Conservation (phyloP, 2,329 filamentous ascomycete species). For the Scedosporium aurantiacum region DNA sequence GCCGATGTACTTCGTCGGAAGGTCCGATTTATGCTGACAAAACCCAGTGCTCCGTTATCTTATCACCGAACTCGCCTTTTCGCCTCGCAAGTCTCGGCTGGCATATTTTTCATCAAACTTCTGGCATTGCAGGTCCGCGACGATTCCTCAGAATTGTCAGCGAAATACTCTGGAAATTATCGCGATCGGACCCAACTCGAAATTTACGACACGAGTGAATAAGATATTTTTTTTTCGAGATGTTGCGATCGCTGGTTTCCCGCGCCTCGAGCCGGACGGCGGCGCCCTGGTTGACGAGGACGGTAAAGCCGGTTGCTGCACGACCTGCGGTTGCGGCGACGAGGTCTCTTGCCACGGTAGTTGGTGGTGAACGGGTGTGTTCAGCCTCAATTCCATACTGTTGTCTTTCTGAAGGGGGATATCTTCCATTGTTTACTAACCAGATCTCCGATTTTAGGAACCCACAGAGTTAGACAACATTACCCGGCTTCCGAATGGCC, state of each 20-base stretch:
- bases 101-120: not conserved
- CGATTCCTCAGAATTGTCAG: not conserved
- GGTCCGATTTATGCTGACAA: too few species aligned
- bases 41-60: not conserved
- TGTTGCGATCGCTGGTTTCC: slow-evolving; percentile 7
- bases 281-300: not conserved
- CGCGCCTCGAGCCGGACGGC: not conserved
- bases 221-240: not conserved
- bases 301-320: not conserved
- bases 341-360: slow-evolving; percentile 1
- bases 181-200: not conserved
- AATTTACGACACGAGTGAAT: not conserved
- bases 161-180: not conserved
- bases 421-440: not conserved
- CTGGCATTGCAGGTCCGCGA: not conserved
- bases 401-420: not conserved
- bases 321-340: not conserved
- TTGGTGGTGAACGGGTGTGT: slow-evolving; percentile 1
- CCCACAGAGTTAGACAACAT: slow-evolving; percentile 78
- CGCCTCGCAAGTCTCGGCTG: not conserved
- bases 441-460: slow-evolving; percentile 34
- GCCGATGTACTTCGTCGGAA: too few species aligned
- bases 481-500: slow-evolving; percentile 80
- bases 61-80: not conserved
- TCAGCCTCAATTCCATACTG: not conserved